Conservation (phyloP, 352 stramenopile species). For the Pythium dissotocum region DNA sequence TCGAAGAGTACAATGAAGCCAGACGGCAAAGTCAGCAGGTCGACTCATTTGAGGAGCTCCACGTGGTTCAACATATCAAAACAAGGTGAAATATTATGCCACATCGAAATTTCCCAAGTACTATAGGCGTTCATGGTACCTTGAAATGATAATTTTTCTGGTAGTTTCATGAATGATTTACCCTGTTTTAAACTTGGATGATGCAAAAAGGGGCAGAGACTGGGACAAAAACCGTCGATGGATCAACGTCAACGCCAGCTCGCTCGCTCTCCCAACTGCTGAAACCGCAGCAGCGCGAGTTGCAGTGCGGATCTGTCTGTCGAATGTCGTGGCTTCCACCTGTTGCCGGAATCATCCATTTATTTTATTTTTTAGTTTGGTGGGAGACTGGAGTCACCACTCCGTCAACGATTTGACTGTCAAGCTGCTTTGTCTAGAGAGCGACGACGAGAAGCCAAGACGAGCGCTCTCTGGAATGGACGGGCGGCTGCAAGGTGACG, state of each 20-base stretch:
- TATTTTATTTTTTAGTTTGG: background rate
- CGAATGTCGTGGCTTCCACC: background rate
- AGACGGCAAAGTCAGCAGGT: background rate
- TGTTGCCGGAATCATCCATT: background rate
- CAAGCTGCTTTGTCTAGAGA: too few relatives aligned
- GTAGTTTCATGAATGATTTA: background rate
- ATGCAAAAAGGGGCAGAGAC: background rate
- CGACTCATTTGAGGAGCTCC: background rate
- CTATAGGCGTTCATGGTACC: background rate
- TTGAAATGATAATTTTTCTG: background rate
- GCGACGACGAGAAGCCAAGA: background rate
- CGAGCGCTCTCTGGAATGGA: background rate
- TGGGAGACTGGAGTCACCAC: too few relatives aligned
- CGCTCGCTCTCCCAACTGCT: too few relatives aligned
- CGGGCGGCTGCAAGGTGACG: background rate
- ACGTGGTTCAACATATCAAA: background rate
- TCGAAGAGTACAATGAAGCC: background rate
- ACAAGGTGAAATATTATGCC: background rate
- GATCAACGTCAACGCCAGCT: background rate
- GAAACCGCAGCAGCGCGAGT: background rate
- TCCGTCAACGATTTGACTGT: too few relatives aligned
- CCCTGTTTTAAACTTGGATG: background rate
- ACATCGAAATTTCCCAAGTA: background rate
- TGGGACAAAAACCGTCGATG: background rate
- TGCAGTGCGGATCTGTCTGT: background rate